Conservation (phyloP, 495 filamentous ascomycete genomes). For the Neurospora cerealis region DNA sequence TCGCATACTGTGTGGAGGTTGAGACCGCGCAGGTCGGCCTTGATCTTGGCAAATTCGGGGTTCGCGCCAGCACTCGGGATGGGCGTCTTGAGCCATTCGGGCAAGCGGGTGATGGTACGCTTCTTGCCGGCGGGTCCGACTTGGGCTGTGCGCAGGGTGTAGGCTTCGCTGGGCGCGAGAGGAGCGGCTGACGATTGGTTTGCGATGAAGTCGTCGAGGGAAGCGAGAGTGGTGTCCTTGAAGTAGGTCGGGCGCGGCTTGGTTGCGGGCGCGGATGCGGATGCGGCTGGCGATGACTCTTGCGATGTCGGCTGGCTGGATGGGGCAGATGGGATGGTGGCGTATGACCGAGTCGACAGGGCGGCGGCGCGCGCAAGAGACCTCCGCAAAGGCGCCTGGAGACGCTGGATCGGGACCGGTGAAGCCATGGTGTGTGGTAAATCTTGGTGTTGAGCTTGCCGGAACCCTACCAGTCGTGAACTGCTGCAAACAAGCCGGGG, state of each 20-base stretch:
- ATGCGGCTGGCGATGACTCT: conserved; percentile 1
- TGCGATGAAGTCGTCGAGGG: conserved; percentile 73
- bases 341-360: conserved; percentile 16
- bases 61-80: conserved; percentile 63
- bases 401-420: conserved; percentile 17
- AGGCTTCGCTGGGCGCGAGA: conserved; percentile 44
- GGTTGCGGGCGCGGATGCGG: conserved; percentile 6
- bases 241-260: conserved; percentile 57
- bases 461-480: neutral
- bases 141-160: conserved; percentile 64
- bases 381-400: conserved; percentile 23
- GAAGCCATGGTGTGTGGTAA: conserved; percentile 17
- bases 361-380: conserved; percentile 16
- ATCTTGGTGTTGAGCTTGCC: neutral
- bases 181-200: conserved; percentile 26
- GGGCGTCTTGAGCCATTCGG: conserved; percentile 91
- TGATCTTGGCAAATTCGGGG: conserved; percentile 83
- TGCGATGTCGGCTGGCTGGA: conserved; percentile 7
- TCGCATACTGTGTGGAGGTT: conserved; percentile 94
- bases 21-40: conserved; percentile 81
- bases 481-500: neutral
- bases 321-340: conserved; percentile 19
- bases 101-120: conserved; percentile 83
- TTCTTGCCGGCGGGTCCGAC: conserved; percentile 73
- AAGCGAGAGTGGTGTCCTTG: conserved; percentile 73